Conservation (phyloP, 1,284 basidiomycete species). For the Moniliella sp. region DNA sequence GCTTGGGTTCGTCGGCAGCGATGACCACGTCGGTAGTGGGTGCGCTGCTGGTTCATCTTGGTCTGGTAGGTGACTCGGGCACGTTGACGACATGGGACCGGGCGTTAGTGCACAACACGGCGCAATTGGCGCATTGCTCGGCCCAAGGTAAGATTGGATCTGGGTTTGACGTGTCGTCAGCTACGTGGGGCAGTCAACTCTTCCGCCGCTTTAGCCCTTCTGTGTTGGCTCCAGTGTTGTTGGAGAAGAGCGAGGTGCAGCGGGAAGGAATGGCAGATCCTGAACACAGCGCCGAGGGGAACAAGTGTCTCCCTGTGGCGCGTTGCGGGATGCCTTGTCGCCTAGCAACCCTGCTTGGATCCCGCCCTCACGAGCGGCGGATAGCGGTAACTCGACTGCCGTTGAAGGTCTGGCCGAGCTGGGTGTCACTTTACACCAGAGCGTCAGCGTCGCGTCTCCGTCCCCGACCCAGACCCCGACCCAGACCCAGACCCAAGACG, state of each 20-base stretch:
- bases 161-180: conserved; percentile 85
- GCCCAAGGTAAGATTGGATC: conserved; percentile 95
- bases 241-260: conserved; percentile 11
- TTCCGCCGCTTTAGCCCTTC: conserved; percentile 68
- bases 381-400: neutral
- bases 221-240: conserved; percentile 12
- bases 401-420: neutral
- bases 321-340: neutral
- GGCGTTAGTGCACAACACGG: conserved; percentile 56
- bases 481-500: too few species aligned
- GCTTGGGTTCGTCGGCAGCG: conserved; percentile 83
- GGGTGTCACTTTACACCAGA: neutral
- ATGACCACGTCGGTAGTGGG: conserved; percentile 84
- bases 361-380: neutral
- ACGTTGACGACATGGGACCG: conserved; percentile 10
- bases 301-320: neutral
- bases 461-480: too few species aligned
- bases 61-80: conserved; percentile 38
- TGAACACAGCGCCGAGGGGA: neutral
- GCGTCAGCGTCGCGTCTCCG: too few species aligned
- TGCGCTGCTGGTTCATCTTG: conserved; percentile 58
- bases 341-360: neutral
- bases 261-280: conserved; percentile 4
- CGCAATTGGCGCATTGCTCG: conserved; percentile 82
- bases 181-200: conserved; percentile 78